These are phyloP conservation scores for Linaria vulgaris DNA, from an alignment of 257 asterid species.

Conservation along the genomic window DNA sequence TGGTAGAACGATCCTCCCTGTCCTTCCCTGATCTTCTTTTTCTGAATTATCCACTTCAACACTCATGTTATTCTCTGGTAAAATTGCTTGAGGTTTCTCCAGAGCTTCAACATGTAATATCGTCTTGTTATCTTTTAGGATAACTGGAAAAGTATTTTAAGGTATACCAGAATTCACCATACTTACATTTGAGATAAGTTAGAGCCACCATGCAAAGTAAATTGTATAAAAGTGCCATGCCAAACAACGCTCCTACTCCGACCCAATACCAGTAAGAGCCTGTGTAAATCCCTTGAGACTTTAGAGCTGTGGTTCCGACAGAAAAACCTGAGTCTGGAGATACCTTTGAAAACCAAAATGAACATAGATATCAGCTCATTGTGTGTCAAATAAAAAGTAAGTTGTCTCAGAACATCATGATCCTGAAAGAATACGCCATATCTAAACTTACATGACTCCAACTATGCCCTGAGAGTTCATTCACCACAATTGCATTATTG, in stretches of 20 bases:
- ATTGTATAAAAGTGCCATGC: slow-evolving; percentile 43
- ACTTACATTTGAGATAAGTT: slow-evolving; percentile 56
- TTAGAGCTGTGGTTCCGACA: slow-evolving; percentile 40
- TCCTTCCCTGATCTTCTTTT: slow-evolving; percentile 10
- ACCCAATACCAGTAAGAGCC: slow-evolving; percentile 45
- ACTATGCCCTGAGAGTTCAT: slow-evolving; percentile 42
- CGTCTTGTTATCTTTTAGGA: background rate
- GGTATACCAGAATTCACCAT: background rate
- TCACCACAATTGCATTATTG: slow-evolving; percentile 43
- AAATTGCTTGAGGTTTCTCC: slow-evolving; percentile 46
- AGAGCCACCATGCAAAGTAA: slow-evolving; percentile 34
- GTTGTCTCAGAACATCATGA: too few relatives aligned
- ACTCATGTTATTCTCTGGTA: slow-evolving; percentile 39
- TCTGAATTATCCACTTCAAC: too few relatives aligned
- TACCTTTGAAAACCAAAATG: slow-evolving; percentile 24
- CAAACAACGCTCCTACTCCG: slow-evolving; percentile 46
- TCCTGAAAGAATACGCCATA: background rate
- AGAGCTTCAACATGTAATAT: slow-evolving; percentile 47
- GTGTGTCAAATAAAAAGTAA: too few relatives aligned
- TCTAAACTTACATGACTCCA: slow-evolving; percentile 43
- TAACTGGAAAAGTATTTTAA: background rate
- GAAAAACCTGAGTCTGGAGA: slow-evolving; percentile 27
- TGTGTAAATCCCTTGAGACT: slow-evolving; percentile 38
- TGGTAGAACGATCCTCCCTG: slow-evolving; percentile 51
- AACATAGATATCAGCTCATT: too few relatives aligned